Evolutionary conservation across 352 stramenopile genomes (phyloP), one percentile per base, ranked within the genome.

Genomic region (Phytophthora fragariae): DNA sequence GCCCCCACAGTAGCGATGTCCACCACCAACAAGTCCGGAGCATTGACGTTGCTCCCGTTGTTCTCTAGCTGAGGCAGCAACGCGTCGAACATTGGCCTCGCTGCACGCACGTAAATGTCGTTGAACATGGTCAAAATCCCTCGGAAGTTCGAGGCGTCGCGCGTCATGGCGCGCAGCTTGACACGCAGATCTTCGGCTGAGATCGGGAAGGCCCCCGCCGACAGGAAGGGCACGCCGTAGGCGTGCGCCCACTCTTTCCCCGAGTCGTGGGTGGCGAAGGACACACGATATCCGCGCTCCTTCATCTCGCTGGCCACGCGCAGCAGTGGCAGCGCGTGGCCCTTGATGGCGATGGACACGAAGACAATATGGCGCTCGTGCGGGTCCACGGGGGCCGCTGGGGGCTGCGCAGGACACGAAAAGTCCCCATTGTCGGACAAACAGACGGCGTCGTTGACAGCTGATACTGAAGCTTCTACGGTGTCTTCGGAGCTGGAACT

Each of bases 91-190:
- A 97, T 95, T 10, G 88, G 86, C 0, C 83, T 83, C 14, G 86
- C 88, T 3, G 89, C 86, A 12, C 82, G 83, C 11, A 95, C 80
- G 78, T 94, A 96, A 46, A 96, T 92, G 62, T 96, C 90, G 74
- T 90, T 95, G 75, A 96, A 93, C 85, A 96, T 95, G 68, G 87
- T 94, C 46, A 96, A 66, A 76, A 96, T 94, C 47, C 88, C 88
- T 56, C 88, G 84, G 64, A 96, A 95, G 68, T 90, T 95, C 60
- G 86, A 94, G 46, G 87, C 83, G 71, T 96, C 88, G 35, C 86
- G 82, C 49, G 88, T 94, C 84, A 96, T 94, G 24, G 77, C 79
- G 71, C 89, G 86, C 33, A 96, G 78, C 56, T 92, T 92, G 49
- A 76, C 76, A 1, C 86, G 78, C 49, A 96, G 62, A 46, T 92